Evolutionary conservation across 1,284 basidiomycete species (phyloP).

Genomic region (Malassezia pachydermatis): DNA sequence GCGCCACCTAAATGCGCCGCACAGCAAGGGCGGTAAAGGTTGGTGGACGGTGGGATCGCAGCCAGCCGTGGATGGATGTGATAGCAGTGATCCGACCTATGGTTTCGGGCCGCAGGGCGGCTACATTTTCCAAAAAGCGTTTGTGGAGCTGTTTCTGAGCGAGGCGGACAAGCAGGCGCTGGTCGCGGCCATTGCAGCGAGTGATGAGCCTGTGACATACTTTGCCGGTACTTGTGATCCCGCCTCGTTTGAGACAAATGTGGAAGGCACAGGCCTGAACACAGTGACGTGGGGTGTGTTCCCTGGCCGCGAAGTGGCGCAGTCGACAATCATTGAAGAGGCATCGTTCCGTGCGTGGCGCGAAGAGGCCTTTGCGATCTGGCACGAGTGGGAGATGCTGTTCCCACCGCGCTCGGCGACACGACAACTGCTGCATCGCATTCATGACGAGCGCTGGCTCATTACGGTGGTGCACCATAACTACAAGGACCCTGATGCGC

Average conservation of each 20-base stretch:
- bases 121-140: conserved; percentile 93
- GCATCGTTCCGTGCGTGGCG: conserved; percentile 52
- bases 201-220: conserved; percentile 62
- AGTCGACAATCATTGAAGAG: conserved; percentile 51
- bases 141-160: conserved; percentile 85
- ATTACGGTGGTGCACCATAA: conserved; percentile 91
- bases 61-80: conserved; percentile 53
- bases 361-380: conserved; percentile 92
- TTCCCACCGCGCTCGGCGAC: conserved; percentile 69
- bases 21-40: conserved; percentile 19
- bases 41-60: conserved; percentile 98
- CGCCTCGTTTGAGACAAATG: conserved; percentile 46
- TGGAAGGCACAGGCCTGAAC: conserved; percentile 48
- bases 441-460: conserved; percentile 72
- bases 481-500: conserved; percentile 66
- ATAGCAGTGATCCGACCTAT: conserved; percentile 54
- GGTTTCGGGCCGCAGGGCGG: conserved; percentile 88
- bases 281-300: conserved; percentile 52
- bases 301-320: conserved; percentile 50
- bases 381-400: conserved; percentile 84
- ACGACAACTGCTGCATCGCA: conserved; percentile 61
- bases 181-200: conserved; percentile 56
- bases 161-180: conserved; percentile 60
- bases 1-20: conserved; percentile 57
- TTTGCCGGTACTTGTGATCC: conserved; percentile 64